Base-by-base conservation (phyloP, 192 early-diverging fungal genomes). In the Kickxella alabastrina region DNA sequence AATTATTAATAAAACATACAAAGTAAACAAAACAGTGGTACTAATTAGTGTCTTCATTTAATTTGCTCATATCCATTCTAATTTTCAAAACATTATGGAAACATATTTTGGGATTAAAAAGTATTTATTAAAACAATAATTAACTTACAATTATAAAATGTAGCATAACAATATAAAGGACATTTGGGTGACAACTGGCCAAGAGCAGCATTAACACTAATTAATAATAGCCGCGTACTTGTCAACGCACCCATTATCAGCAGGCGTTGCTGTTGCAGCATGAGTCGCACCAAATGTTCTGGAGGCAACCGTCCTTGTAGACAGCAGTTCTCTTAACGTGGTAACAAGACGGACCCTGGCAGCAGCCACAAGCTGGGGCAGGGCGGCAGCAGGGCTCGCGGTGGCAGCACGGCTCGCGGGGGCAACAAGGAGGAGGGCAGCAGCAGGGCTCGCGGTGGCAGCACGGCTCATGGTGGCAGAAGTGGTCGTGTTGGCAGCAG, bases 221-320 rank as follows among this genome's bases (percentile, higher is more conserved):
- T n/a, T n/a, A n/a, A n/a, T n/a, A n/a, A n/a, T n/a, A n/a, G n/a
- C n/a, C n/a, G n/a, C n/a, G n/a, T n/a, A n/a, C n/a, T n/a, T n/a
- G n/a, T n/a, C n/a, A 28, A 28, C 27, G 21, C 25, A 4, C 12
- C 21, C 15, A 54, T 32, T 51, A 44, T 42, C 68, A 54, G 62
- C 62, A 64, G 18, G 54, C 44, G 58, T 73, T 73, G 69, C 49
- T 61, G 57, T 73, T 73, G 69, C 69, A 73, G 62, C 69, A 73
- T 21, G 62, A 65, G 41, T 73, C 69, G 19, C 56, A 73, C 57
- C 69, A 73, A n/a, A 68, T 54, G 28, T 68, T 57, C 58, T 68
- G 65, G 44, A 68, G 65, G 58, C 65, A 68, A 44, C 65, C 65
- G 15, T 68, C 52, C 49, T 68, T 68, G 53, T 68, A 68, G 25